Evolutionary conservation across 2,329 filamentous ascomycete species (phyloP).

Genomic region (Colletotrichum plurivorum): DNA sequence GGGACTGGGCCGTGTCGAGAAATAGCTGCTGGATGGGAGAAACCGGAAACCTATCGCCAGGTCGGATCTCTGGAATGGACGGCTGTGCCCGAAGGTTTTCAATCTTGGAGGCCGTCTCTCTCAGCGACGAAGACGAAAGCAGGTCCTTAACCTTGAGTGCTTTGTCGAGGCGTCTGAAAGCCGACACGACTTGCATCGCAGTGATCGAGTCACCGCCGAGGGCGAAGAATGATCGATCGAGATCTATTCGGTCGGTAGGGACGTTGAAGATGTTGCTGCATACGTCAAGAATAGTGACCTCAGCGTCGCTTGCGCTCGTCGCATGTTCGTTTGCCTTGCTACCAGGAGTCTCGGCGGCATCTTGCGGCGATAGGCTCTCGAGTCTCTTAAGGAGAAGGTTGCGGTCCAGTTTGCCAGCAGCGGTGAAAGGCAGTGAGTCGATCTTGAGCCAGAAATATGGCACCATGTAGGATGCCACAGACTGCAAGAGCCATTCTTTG

Average conservation of each 20-base stretch:
- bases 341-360: background rate
- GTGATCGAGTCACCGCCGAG: slow-evolving; percentile 30
- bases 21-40: slow-evolving; percentile 30
- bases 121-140: background rate
- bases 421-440: slow-evolving; percentile 39
- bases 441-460: slow-evolving; percentile 50
- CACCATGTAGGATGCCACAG: slow-evolving; percentile 54
- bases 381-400: slow-evolving; percentile 32
- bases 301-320: background rate
- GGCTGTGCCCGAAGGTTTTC: background rate
- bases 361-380: background rate
- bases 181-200: slow-evolving; percentile 22
- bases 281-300: background rate
- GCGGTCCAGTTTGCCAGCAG: slow-evolving; percentile 43
- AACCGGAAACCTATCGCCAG: slow-evolving; percentile 5
- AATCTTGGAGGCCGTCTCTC: slow-evolving; percentile 12
- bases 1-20: background rate
- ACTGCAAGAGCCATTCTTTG: slow-evolving; percentile 51
- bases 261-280: slow-evolving; percentile 15
- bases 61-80: background rate
- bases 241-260: background rate
- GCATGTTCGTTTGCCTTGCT: background rate
- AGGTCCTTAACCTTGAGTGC: background rate
- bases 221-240: slow-evolving; percentile 5
- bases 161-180: slow-evolving; percentile 1